Evolutionary conservation across 768 basidiomycete genomes (phyloP), one percentile per base, ranked within the genome.

Genomic region (Podaxis sp.): DNA sequence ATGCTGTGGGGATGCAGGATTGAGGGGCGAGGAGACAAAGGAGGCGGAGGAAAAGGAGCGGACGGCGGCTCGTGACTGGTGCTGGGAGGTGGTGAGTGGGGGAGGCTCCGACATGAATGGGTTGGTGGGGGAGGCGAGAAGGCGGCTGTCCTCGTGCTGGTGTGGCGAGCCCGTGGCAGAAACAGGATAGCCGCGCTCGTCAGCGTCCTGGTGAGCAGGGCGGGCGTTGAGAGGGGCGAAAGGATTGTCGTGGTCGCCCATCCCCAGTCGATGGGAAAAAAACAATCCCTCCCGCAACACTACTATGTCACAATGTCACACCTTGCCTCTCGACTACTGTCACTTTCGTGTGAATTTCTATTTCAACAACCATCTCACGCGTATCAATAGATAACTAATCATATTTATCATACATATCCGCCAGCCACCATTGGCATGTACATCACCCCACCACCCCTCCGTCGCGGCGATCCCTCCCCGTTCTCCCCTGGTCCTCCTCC

Each of bases 11-110:
- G 59, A 61, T 6, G 52, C 77, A 19, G 84, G 83, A 59, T 85
- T 85, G 52, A 85, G 75, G 1, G 85, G 84, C 4, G 84, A 85
- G 28, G 84, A 80, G 46, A 80, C 74, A 67, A 83, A 84, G 57
- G 64, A 63, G 38, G 52, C 54, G 4, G 64, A 42, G 33, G 63
- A 62, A 38, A 59, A 22, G 11, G 64, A 61, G 38, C 61, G 64
- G 11, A 48, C 36, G 4, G 62, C 60, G 9, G 60, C 60, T 13
- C 60, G 60, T 4, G 52, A 42, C 52, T 61, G 60, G 40, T 42
- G 60, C 54, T 46, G 49, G 58, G 30, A 44, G 39, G 59, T 54
- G 12, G 64, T 52, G 53, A 60, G 58, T 1, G 59, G 59, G 3
- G 58, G 52, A 48, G 56, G 12, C 3, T 44, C 58, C 5, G 48